Evolutionary conservation across 306 rosid species (phyloP).

Genomic region (Vigna unguiculata): DNA sequence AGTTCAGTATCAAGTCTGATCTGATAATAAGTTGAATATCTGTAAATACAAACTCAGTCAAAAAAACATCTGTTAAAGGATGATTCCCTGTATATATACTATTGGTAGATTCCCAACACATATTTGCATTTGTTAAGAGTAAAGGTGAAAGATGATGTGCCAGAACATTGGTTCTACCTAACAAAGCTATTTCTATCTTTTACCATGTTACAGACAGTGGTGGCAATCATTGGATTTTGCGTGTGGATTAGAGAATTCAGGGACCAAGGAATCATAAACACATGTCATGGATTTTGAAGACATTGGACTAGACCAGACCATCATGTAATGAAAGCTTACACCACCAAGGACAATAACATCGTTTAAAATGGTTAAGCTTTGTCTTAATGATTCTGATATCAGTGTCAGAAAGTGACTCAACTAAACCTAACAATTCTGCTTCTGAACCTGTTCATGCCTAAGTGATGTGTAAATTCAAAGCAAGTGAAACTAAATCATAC

Average conservation of each 20-base stretch:
- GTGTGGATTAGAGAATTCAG: slow-evolving; percentile 26
- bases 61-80: slow-evolving; percentile 9
- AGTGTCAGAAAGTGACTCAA: slow-evolving; percentile 17
- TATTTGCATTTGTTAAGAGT: neutral
- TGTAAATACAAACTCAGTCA: neutral
- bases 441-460: slow-evolving; percentile 13
- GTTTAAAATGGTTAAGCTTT: neutral
- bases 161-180: slow-evolving; percentile 2
- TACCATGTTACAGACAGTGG: slow-evolving; percentile 5
- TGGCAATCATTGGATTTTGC: slow-evolving; percentile 34
- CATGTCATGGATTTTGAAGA: slow-evolving; percentile 24
- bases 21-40: neutral
- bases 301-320: slow-evolving; percentile 5
- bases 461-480: neutral
- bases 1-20: neutral
- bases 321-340: slow-evolving; percentile 28
- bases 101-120: neutral
- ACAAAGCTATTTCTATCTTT: neutral
- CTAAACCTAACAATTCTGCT: neutral
- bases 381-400: slow-evolving; percentile 21
- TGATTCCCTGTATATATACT: neutral
- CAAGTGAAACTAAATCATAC: slow-evolving; percentile 13
- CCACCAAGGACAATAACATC: slow-evolving; percentile 31
- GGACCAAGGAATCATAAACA: slow-evolving; percentile 35
- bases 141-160: neutral